Base-by-base conservation (phyloP, 345 rosid genomes). In the Trapa incisa region DNA sequence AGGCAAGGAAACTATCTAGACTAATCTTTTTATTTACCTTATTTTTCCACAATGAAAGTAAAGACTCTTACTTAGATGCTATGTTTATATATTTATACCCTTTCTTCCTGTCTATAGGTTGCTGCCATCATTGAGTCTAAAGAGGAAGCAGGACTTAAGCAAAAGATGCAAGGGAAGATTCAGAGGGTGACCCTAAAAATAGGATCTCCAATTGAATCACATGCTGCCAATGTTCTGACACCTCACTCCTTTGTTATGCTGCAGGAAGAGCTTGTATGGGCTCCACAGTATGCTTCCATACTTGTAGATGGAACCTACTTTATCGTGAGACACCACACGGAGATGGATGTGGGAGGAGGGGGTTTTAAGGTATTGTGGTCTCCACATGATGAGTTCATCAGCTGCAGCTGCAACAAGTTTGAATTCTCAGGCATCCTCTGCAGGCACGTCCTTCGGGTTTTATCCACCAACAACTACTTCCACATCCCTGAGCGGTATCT, bases 361-460 rank as follows among this genome's bases (percentile, higher is more conserved):
- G 82, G 83, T 13, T 75, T 67, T 77, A 82, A 80, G 76, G 87
- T 86, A 39, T 72, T 81, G 5, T 86, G 85, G 84, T 66, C 70
- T 62, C 83, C 85, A 29, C 74, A 75, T 70, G 79, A 82, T 61
- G 83, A 80, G 38, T 84, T 75, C 66, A 82, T 82, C 62, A 82
- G 77, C 71, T 86, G 89, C 56, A 77, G 86, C 72, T 86, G 92
- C 75, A 72, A 48, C 69, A 80, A 66, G 68, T 84, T 77, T 56
- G 88, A 84, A 65, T 84, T 81, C 66, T 76, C 84, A 8, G 88
- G 88, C 67, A 76, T 84, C 74, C 87, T 86, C 33, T 84, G 91
- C 65, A 71, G 91, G 65, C 88, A 82, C 42, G 72, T 82, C 36
- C 85, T 86, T 10, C 83, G 85, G 37, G 87, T 82, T 64, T 79